These are phyloP conservation scores for Schizosaccharomyces osmophilus DNA, from an alignment of 805 yeast genomes.

Conservation along the genomic window DNA sequence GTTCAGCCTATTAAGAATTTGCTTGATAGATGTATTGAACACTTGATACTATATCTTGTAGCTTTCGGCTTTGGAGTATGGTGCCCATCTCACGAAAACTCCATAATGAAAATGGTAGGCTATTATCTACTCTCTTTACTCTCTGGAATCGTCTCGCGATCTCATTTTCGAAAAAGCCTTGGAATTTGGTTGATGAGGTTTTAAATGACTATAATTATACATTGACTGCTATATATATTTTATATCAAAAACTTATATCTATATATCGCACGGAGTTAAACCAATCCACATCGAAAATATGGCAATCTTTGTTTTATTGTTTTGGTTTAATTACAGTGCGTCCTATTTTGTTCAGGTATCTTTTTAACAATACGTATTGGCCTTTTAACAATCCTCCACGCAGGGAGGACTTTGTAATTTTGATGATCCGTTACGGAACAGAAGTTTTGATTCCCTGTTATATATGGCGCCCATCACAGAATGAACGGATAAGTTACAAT, in stretches of 20 bases:
- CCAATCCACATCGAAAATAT: not conserved
- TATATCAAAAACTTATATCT: not conserved
- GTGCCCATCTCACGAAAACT: not conserved
- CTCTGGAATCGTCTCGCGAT: not conserved
- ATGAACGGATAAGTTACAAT: no score
- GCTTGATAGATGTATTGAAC: not conserved
- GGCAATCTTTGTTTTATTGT: not conserved
- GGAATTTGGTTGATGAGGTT: not conserved
- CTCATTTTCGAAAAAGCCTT: not conserved
- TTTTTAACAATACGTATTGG: not conserved
- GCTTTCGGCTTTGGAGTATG: not conserved
- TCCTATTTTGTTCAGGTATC: not conserved
- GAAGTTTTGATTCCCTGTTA: not conserved
- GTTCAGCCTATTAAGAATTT: not conserved
- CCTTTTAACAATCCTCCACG: not conserved
- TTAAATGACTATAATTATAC: not conserved
- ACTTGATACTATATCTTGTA: not conserved
- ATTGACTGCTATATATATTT: not conserved
- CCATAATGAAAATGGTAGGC: not conserved
- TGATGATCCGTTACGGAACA: not conserved
- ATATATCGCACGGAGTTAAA: not conserved
- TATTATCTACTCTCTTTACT: not conserved
- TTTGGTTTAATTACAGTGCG: not conserved
- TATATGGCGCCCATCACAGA: no score
- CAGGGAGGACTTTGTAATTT: not conserved